Conservation (phyloP, 2,329 filamentous ascomycete species). For the Sclerotinia glacialis region DNA sequence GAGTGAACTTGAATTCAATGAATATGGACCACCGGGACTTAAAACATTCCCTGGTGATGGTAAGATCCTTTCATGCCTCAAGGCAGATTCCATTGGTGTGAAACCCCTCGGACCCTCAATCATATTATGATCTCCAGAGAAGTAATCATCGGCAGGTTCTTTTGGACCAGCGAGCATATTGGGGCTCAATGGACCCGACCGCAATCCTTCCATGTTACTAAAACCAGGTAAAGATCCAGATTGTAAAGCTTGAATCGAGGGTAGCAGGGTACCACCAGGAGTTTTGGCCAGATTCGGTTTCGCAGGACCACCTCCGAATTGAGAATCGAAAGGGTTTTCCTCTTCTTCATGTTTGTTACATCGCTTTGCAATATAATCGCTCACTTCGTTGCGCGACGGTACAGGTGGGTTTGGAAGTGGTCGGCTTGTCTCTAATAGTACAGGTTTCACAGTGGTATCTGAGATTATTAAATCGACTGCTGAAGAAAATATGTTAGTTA, state of each 20-base stretch:
- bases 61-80: constrained; percentile 52
- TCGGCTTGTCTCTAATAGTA: neutral
- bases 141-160: constrained; percentile 68
- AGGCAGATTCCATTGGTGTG: constrained; percentile 94
- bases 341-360: constrained; percentile 61
- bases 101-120: constrained; percentile 53
- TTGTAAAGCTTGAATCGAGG: constrained; percentile 84
- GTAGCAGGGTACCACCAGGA: constrained; percentile 77
- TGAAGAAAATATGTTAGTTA: neutral
- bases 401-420: constrained; percentile 48
- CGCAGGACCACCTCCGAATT: constrained; percentile 52
- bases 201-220: constrained; percentile 72
- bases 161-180: constrained; percentile 90
- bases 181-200: constrained; percentile 90
- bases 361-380: constrained; percentile 60
- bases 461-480: neutral
- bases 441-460: neutral
- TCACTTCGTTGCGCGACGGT: constrained; percentile 47
- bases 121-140: constrained; percentile 68
- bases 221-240: constrained; percentile 82
- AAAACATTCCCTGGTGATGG: constrained; percentile 48
- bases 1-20: neutral
- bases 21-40: constrained; percentile 84
- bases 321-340: constrained; percentile 96
- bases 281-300: constrained; percentile 67